A percentile compares a stretch with the other conserved stretches of the same genome.
Evolutionary conservation across 108 stramenopile genomes (phyloP).

Genomic region (Conticribra guillardii): DNA sequence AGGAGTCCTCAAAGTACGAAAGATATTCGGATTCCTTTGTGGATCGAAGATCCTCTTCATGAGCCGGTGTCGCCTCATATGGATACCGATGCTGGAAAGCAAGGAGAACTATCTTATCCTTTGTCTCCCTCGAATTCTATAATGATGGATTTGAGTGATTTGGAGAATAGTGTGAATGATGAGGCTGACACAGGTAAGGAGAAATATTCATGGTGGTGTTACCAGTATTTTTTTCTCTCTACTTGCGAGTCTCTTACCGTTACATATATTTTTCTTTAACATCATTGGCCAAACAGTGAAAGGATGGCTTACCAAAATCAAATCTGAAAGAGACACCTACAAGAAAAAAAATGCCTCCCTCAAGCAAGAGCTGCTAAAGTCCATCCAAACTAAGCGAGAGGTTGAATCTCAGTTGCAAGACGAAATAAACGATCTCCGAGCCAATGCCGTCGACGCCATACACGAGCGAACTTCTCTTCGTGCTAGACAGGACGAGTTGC

Average conservation of each 20-base stretch:
- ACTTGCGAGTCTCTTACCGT: too few relatives aligned
- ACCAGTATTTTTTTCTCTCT: background rate
- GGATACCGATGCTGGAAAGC: background rate
- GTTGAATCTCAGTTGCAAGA: conserved; percentile 4
- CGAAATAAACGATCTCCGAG: conserved; percentile 1
- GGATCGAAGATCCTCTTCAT: background rate
- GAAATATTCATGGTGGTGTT: background rate
- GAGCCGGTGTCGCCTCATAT: conserved; percentile 20
- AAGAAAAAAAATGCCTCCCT: conserved; percentile 9
- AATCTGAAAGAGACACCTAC: conserved; percentile 24
- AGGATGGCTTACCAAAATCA: conserved; percentile 15
- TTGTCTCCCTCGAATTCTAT: background rate
- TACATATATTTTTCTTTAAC: too few relatives aligned
- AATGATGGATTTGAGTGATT: conserved; percentile 24
- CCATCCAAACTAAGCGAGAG: background rate
- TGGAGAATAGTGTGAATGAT: conserved; percentile 15
- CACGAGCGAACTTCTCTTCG: background rate
- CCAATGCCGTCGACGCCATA: conserved; percentile 2
- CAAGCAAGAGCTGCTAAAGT: conserved; percentile 1
- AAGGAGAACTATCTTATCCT: too few relatives aligned
- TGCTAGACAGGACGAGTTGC: conserved; percentile 10
- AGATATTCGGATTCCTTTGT: background rate
- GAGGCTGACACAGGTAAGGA: conserved; percentile 26
- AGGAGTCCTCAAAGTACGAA: background rate
- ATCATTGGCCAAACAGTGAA: too few relatives aligned